Base-by-base conservation (phyloP, 768 basidiomycete species). In the Tephrocybe sp. region DNA sequence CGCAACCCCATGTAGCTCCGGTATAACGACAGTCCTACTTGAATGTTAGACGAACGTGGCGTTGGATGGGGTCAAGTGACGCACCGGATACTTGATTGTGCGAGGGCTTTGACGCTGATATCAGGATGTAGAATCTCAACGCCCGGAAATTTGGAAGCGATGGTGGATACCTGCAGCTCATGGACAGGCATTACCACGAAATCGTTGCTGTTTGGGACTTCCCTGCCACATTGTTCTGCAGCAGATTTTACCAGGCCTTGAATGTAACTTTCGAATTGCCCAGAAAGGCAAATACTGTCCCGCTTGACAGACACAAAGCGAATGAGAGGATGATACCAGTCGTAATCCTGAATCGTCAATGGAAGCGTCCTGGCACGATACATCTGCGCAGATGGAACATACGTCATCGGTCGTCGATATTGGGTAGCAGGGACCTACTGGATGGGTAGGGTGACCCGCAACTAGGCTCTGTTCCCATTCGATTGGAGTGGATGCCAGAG, bases 391-490 rank as follows among this genome's bases (percentile, higher is more conserved):
- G 30, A 53, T 31, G 25, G 29, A 45, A 57, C 29, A 38, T 33
- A 9, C 44, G 16, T 43, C 42, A 52, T 31, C 31, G 29, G 38
- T 6, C 18, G 22, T 34, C 43, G 18, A 29, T 27, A 38, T 30
- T 10, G 16, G 36, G 12, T 23, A 22, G 36, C 22, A 33, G 40
- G 24, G 6, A 62, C 69, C 42, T 56, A 79, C 79, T 12, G 80
- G 80, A 54, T 82, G 80, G 1, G 79, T 81, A 19, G 80, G 80
- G 61, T 82, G 80, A 1, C 80, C 80, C 15, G 76, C 73, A 9
- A 81, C 72, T 15, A 82, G 68, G 54, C 78, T 78, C 57, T 82
- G 80, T 56, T 82, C 80, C 76, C 79, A 82, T 55, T 75, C 67
- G 45, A 79, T 77, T 3, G 74, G 62, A 8, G 69, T 43, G 16